These are phyloP conservation scores for Discostella stelligeroides DNA, from an alignment of 108 stramenopile species.

Conservation along the genomic window DNA sequence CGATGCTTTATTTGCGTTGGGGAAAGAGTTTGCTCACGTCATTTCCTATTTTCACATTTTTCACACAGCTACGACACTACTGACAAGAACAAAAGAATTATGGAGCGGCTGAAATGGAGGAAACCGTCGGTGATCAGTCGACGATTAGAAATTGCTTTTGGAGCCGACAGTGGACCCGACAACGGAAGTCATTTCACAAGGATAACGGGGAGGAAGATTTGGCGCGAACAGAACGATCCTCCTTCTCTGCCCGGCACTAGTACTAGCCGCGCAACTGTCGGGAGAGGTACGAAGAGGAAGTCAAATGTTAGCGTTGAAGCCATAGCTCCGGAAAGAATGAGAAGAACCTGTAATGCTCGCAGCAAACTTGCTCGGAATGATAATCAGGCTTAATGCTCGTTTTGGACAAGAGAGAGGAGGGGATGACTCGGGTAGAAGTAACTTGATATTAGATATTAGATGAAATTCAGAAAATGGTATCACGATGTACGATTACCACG, in stretches of 20 bases:
- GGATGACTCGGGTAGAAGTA: too few species aligned
- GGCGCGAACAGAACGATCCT: slow-evolving; percentile 7
- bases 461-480: too few species aligned
- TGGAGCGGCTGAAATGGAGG: slow-evolving; percentile 31
- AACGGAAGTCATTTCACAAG: background rate
- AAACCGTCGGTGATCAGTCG: slow-evolving; percentile 21
- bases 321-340: background rate
- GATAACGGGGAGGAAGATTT: background rate
- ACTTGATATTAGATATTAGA: too few species aligned
- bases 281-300: slow-evolving; percentile 1
- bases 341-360: background rate
- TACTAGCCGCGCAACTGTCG: too few species aligned
- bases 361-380: background rate
- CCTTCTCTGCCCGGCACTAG: background rate
- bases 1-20: background rate
- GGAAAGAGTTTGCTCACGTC: background rate
- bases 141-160: slow-evolving; percentile 37
- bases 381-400: background rate
- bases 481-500: too few species aligned
- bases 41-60: background rate
- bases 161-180: slow-evolving; percentile 6
- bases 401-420: too few species aligned
- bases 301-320: background rate
- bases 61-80: slow-evolving; percentile 18
- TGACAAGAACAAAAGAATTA: slow-evolving; percentile 32